phyloP scores from a whole-genome alignment of 345 rosid species.

The Adansonia digitata region DNA sequence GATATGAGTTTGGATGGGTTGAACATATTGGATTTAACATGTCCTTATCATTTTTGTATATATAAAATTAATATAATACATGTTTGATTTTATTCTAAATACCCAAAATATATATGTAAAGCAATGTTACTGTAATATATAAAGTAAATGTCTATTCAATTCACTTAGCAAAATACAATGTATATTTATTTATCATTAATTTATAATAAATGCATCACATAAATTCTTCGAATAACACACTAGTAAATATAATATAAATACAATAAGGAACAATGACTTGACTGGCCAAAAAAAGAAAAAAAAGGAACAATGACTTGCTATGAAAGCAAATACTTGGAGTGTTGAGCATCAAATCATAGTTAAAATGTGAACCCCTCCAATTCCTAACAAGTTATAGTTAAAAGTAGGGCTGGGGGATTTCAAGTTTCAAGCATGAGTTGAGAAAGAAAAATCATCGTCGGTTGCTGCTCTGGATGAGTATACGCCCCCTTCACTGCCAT shows the following conservation, averaged over 20 bases:
- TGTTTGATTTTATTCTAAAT: no score
- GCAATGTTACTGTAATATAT: no score
- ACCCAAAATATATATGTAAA: no score
- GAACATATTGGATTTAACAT: no score
- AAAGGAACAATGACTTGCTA: not conserved
- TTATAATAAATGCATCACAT: not conserved
- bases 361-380: not conserved
- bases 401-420: not conserved
- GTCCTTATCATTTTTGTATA: no score
- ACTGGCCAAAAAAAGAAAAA: no score
- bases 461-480: slow-evolving; percentile 55
- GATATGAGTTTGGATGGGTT: no score
- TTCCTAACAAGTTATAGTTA: not conserved
- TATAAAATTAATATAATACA: no score
- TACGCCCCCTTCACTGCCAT: slow-evolving; percentile 48
- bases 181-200: no score
- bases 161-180: no score
- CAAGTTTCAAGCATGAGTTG: slow-evolving; percentile 22
- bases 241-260: not conserved
- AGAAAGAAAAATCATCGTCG: slow-evolving; percentile 56
- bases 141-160: no score
- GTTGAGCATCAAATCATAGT: not conserved
- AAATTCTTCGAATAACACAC: not conserved
- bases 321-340: not conserved
- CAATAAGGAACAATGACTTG: not conserved